These are phyloP conservation scores for Stemphylium beticola DNA, from an alignment of 2,329 filamentous ascomycete genomes.

Conservation along the genomic window DNA sequence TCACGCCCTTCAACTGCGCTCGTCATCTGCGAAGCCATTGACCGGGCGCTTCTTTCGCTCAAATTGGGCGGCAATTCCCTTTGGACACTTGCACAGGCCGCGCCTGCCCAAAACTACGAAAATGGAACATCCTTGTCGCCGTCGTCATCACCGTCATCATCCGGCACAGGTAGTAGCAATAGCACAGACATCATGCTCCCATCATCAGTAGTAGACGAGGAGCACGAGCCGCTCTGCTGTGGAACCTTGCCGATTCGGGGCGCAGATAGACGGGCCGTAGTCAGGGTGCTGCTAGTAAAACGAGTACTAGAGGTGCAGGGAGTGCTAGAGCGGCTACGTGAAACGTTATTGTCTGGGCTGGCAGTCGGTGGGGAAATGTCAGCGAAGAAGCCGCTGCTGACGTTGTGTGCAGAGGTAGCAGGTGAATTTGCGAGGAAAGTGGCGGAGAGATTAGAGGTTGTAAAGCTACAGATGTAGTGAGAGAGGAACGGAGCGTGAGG, in stretches of 20 bases:
- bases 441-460: neutral
- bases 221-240: slow-evolving; percentile 9
- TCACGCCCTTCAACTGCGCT: slow-evolving; percentile 6
- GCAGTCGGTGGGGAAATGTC: neutral
- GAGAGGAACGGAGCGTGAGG: neutral
- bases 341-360: neutral
- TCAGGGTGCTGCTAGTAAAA: slow-evolving; percentile 7
- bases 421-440: slow-evolving; percentile 8
- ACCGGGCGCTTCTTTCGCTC: slow-evolving; percentile 4
- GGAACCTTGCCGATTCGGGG: slow-evolving; percentile 8
- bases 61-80: slow-evolving; percentile 4
- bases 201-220: neutral
- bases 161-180: neutral
- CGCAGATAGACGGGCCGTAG: slow-evolving; percentile 7
- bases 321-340: slow-evolving; percentile 5
- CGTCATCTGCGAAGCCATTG: slow-evolving; percentile 8
- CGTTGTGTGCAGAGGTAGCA: slow-evolving; percentile 1
- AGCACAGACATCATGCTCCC: slow-evolving; percentile 2
- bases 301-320: slow-evolving; percentile 8
- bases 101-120: neutral
- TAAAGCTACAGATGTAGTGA: slow-evolving; percentile 9
- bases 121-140: slow-evolving; percentile 2
- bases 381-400: slow-evolving; percentile 5
- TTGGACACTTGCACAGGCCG: neutral
- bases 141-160: neutral